phyloP scores from a whole-genome alignment of 257 asterid species.

The Mitragyna speciosa region DNA sequence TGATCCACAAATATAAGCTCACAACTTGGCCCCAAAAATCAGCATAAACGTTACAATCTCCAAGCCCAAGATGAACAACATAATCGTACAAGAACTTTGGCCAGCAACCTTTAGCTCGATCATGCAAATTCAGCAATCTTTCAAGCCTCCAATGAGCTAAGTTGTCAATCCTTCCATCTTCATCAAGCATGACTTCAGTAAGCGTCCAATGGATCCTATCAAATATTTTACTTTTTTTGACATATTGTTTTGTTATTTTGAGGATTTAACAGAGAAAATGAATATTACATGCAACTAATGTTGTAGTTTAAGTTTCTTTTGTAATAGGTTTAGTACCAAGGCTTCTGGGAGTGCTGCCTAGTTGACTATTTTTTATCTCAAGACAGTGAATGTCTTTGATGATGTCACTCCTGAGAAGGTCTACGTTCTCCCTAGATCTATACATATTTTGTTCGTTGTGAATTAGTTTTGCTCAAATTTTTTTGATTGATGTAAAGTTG shows the following conservation, averaged over 20 bases:
- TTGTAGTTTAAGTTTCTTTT: constrained; percentile 15
- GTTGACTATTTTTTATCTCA: constrained; percentile 74
- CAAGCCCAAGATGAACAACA: too few relatives aligned
- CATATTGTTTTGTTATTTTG: background rate
- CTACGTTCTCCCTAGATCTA: constrained; percentile 1
- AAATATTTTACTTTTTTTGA: background rate
- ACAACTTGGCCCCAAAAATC: too few relatives aligned
- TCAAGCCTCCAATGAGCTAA: too few relatives aligned
- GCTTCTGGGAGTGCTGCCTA: constrained; percentile 46
- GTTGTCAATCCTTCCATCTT: too few relatives aligned
- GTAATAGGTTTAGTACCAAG: constrained; percentile 46
- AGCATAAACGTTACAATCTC: too few relatives aligned
- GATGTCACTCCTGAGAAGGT: constrained; percentile 84
- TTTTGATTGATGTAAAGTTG: constrained; percentile 39
- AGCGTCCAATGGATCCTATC: too few relatives aligned
- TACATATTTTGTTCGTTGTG: background rate
- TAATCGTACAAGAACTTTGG: too few relatives aligned
- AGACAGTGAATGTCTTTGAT: constrained; percentile 64
- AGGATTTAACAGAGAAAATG: background rate
- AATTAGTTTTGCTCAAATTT: constrained; percentile 1
- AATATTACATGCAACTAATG: too few relatives aligned
- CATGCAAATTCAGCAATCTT: too few relatives aligned
- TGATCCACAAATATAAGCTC: too few relatives aligned
- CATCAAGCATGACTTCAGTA: too few relatives aligned
- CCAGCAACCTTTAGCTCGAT: too few relatives aligned